Conservation (phyloP, 768 basidiomycete species). For the Pulveroboletus sp. region DNA sequence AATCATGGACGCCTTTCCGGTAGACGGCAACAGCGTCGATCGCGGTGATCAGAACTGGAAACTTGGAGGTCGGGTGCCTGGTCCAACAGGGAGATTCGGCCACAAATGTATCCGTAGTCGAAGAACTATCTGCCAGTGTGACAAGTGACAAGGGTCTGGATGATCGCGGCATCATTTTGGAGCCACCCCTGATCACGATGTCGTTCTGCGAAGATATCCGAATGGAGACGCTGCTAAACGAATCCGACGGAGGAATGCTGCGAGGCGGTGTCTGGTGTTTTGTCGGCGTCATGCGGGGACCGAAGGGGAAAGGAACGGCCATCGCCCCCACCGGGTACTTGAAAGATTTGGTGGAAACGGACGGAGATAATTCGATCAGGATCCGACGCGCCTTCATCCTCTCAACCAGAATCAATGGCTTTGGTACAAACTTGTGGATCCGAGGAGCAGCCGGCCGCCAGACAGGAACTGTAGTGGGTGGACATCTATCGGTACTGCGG, state of each 20-base stretch:
- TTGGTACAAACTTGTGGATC: slow-evolving; percentile 22
- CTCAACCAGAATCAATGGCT: slow-evolving; percentile 23
- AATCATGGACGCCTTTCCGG: neutral
- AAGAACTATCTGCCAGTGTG: slow-evolving; percentile 10
- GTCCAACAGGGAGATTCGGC: slow-evolving; percentile 18
- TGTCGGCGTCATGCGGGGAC: slow-evolving; percentile 15
- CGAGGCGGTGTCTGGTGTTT: neutral
- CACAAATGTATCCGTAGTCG: slow-evolving; percentile 22
- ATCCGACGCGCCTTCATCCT: slow-evolving; percentile 20
- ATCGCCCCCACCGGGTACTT: neutral
- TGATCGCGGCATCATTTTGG: slow-evolving; percentile 1
- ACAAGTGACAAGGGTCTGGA: slow-evolving; percentile 6
- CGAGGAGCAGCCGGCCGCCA: slow-evolving; percentile 1
- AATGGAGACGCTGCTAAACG: slow-evolving; percentile 9
- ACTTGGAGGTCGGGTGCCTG: slow-evolving; percentile 7
- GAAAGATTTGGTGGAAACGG: neutral
- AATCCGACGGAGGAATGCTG: neutral
- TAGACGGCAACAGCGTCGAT: neutral
- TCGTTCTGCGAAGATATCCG: slow-evolving; percentile 1
- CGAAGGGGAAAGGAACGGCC: slow-evolving; percentile 3
- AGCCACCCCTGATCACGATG: neutral
- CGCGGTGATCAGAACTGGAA: slow-evolving; percentile 4
- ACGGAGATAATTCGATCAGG: neutral
- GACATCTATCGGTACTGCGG: neutral
- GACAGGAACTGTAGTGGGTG: neutral